Conservation (phyloP, 2,329 filamentous ascomycete genomes). For the Aureobasidium sp. region DNA sequence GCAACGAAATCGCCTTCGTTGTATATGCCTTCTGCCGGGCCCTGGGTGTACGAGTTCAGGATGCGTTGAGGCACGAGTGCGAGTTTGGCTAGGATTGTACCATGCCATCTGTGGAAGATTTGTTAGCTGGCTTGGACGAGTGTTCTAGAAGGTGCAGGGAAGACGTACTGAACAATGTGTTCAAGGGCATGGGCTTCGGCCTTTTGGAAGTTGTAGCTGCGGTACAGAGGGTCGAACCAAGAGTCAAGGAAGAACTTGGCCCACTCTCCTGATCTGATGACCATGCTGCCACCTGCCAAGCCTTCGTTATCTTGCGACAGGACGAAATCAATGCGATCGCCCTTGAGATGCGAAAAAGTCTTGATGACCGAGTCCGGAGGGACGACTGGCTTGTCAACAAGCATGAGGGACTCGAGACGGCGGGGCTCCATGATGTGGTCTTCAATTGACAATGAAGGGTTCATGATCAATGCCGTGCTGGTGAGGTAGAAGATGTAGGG, state of each 20-base stretch:
- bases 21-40: slow-evolving; percentile 47
- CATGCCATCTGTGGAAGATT: slow-evolving; percentile 75
- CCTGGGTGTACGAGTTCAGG: slow-evolving; percentile 68
- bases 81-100: slow-evolving; percentile 84
- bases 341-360: slow-evolving; percentile 77
- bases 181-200: slow-evolving; percentile 85
- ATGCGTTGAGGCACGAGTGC: slow-evolving; percentile 80
- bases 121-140: slow-evolving; percentile 52
- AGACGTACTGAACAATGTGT: slow-evolving; percentile 45
- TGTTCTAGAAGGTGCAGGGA: neutral
- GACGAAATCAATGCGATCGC: slow-evolving; percentile 71
- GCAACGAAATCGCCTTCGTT: slow-evolving; percentile 80
- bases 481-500: slow-evolving; percentile 85
- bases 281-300: slow-evolving; percentile 67
- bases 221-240: slow-evolving; percentile 93
- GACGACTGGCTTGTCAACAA: slow-evolving; percentile 77
- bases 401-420: slow-evolving; percentile 70
- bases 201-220: slow-evolving; percentile 93
- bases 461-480: slow-evolving; percentile 81
- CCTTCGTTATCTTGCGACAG: slow-evolving; percentile 80
- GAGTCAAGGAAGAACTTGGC: slow-evolving; percentile 86
- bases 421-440: slow-evolving; percentile 61
- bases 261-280: slow-evolving; percentile 81
- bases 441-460: slow-evolving; percentile 62
- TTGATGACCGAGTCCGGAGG: slow-evolving; percentile 96